A percentile compares a stretch with the other conserved stretches of the same genome.
These are phyloP conservation scores for Leishmania turanica DNA, from an alignment of 208 protist species.

Conservation along the genomic window DNA sequence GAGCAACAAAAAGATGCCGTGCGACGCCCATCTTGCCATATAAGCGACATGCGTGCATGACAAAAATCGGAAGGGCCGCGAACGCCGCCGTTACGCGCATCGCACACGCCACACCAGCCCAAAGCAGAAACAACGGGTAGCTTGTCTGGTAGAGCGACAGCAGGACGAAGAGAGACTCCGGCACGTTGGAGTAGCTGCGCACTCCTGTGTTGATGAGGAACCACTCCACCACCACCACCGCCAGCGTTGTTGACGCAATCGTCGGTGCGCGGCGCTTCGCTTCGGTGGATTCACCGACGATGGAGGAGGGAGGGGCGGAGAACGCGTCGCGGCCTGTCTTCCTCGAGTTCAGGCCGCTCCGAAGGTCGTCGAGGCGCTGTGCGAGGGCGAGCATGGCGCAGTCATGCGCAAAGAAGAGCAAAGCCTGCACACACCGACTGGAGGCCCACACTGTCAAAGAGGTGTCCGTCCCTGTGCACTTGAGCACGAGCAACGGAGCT, in stretches of 20 bases:
- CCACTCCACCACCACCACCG: conserved; percentile 51
- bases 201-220: conserved; percentile 60
- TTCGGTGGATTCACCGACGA: neutral
- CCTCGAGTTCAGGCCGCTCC: neutral
- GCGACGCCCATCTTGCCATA: conserved; percentile 22
- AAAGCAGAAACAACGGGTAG: conserved; percentile 60
- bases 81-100: conserved; percentile 67
- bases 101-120: conserved; percentile 56
- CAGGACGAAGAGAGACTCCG: conserved; percentile 65
- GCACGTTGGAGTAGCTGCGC: conserved; percentile 77
- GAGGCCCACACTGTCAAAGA: conserved; percentile 50
- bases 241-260: conserved; percentile 19
- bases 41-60: conserved; percentile 31
- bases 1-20: conserved; percentile 17
- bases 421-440: conserved; percentile 47
- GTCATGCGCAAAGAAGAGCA: conserved; percentile 53
- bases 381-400: conserved; percentile 35
- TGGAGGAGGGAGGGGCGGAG: neutral
- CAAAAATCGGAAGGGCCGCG: conserved; percentile 55
- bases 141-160: conserved; percentile 46
- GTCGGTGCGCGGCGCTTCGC: neutral
- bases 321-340: neutral
- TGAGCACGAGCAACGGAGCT: conserved; percentile 54
- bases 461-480: conserved; percentile 57
- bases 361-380: conserved; percentile 28